phyloP scores from a whole-genome alignment of 1,284 basidiomycete genomes.

The Pseudozyma pruni region DNA sequence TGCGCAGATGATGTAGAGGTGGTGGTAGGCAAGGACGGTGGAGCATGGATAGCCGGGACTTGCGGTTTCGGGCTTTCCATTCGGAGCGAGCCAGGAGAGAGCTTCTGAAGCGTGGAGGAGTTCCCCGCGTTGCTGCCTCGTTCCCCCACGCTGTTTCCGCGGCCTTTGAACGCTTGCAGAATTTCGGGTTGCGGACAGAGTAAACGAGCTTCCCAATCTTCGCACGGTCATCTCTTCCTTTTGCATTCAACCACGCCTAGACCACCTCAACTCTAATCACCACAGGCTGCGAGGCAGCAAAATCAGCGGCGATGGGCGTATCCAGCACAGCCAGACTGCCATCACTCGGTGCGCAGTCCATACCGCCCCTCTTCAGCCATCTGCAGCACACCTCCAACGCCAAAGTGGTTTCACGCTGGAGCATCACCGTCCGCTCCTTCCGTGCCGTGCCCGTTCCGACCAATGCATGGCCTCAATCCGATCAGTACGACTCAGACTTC shows the following conservation, averaged over 20 bases:
- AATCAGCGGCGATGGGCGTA: slow-evolving; percentile 24
- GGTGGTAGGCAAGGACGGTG: not conserved
- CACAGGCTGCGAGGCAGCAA: not conserved
- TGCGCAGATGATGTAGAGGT: not conserved
- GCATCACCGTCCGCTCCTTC: slow-evolving; percentile 54
- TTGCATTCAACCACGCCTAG: not conserved
- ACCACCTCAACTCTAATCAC: not conserved
- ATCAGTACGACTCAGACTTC: slow-evolving; percentile 26
- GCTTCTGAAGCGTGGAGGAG: slow-evolving; percentile 7
- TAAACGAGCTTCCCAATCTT: not conserved
- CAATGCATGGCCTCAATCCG: slow-evolving; percentile 34
- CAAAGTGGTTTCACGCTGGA: slow-evolving; percentile 45
- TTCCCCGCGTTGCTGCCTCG: slow-evolving; percentile 5
- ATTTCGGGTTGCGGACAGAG: slow-evolving; percentile 21
- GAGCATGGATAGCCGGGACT: not conserved
- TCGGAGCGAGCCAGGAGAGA: slow-evolving; percentile 9
- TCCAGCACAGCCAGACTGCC: slow-evolving; percentile 46
- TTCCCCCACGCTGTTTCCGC: slow-evolving; percentile 23
- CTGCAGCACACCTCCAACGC: slow-evolving; percentile 42
- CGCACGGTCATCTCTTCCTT: slow-evolving; percentile 6
- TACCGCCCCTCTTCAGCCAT: slow-evolving; percentile 47
- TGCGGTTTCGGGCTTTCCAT: too few relatives aligned
- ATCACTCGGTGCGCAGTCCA: slow-evolving; percentile 42
- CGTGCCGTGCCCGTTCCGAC: slow-evolving; percentile 48
- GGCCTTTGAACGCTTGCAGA: slow-evolving; percentile 2